These are phyloP conservation scores for Odonthalia washingtoniensis DNA, from an alignment of 31 red algal species.

Conservation along the genomic window DNA sequence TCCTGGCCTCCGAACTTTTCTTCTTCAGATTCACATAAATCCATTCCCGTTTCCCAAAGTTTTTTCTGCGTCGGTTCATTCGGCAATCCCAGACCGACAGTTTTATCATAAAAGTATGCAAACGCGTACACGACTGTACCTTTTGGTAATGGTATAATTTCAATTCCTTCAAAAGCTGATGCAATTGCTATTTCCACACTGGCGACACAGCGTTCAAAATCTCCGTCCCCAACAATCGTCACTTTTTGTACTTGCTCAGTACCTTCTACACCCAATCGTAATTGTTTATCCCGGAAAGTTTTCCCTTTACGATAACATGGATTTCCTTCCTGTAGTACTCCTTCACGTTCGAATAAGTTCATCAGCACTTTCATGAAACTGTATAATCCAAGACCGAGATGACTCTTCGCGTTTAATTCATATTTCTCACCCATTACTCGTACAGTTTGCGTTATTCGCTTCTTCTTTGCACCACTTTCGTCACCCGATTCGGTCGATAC, in stretches of 20 bases:
- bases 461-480: constrained; percentile 36
- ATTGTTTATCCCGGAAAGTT: constrained; percentile 39
- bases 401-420: constrained; percentile 45
- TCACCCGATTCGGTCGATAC: background rate
- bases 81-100: constrained; percentile 65
- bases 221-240: constrained; percentile 70
- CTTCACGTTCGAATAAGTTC: constrained; percentile 64
- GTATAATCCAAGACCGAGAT: constrained; percentile 68
- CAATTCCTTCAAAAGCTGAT: background rate
- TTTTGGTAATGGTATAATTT: constrained; percentile 18
- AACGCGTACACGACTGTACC: constrained; percentile 67
- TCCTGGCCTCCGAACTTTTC: constrained; percentile 28
- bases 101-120: constrained; percentile 87
- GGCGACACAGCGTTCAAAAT: constrained; percentile 75
- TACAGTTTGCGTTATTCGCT: constrained; percentile 30
- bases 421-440: constrained; percentile 50
- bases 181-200: constrained; percentile 72
- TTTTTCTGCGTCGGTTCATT: constrained; percentile 51
- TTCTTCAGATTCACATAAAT: constrained; percentile 51
- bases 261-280: constrained; percentile 42
- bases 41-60: constrained; percentile 56
- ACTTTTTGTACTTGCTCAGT: constrained; percentile 39
- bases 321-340: constrained; percentile 77
- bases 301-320: constrained; percentile 75
- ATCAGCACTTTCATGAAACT: constrained; percentile 57